A percentile compares a stretch with the other conserved stretches of the same genome.
Evolutionary conservation across 768 basidiomycete species (phyloP).

Genomic region (Chalciporus chontae): DNA sequence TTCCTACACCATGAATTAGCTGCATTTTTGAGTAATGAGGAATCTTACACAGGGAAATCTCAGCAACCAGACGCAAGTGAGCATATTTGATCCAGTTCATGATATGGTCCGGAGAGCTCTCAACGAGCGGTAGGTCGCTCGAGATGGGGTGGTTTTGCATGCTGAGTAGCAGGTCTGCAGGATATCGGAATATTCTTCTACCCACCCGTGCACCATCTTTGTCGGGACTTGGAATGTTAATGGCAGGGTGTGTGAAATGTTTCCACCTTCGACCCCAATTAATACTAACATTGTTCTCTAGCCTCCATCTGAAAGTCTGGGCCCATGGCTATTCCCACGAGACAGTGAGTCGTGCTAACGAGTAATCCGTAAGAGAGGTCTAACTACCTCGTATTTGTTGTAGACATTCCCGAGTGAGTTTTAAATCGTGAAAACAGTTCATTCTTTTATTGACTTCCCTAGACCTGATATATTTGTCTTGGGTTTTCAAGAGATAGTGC

Average conservation of each 20-base stretch:
- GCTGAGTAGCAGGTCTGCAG: slow-evolving; percentile 36
- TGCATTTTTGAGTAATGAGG: not conserved
- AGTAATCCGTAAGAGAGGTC: not conserved
- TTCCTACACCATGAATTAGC: not conserved
- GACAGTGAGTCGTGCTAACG: slow-evolving; percentile 49
- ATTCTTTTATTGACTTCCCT: slow-evolving; percentile 15
- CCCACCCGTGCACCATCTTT: slow-evolving; percentile 70
- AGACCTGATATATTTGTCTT: slow-evolving; percentile 89
- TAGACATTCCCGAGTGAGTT: slow-evolving; percentile 20
- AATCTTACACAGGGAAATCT: slow-evolving; percentile 79
- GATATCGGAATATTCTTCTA: slow-evolving; percentile 78
- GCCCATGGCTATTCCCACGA: slow-evolving; percentile 89
- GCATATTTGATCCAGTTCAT: slow-evolving; percentile 91
- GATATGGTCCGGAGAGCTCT: slow-evolving; percentile 77
- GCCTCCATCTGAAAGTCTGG: slow-evolving; percentile 75
- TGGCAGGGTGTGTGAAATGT: slow-evolving; percentile 57
- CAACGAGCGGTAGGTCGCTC: slow-evolving; percentile 53
- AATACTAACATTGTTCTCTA: slow-evolving; percentile 28
- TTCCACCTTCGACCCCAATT: not conserved
- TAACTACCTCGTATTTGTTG: slow-evolving; percentile 3
- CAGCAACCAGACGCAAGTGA: slow-evolving; percentile 80
- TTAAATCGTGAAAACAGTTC: slow-evolving; percentile 15
- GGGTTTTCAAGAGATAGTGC: slow-evolving; percentile 97
- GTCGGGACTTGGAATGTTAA: slow-evolving; percentile 96
- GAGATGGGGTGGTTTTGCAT: not conserved